Conservation (phyloP, 2,329 filamentous ascomycete species). For the Ceratocystis variospora region DNA sequence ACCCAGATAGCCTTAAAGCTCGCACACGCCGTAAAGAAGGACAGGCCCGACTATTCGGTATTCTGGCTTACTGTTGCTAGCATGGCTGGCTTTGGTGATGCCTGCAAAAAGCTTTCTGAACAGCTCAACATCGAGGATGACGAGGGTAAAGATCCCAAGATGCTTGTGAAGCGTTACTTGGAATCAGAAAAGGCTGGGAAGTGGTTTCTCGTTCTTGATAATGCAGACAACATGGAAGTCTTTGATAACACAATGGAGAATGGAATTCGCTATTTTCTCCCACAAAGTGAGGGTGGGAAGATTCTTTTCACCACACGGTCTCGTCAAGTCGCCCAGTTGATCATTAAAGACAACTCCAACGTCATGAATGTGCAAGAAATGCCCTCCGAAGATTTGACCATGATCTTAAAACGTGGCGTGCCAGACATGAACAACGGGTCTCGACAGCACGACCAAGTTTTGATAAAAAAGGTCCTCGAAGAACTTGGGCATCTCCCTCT, state of each 20-base stretch:
- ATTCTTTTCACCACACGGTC: conserved; percentile 14
- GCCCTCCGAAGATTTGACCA: background rate
- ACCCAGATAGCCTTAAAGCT: too few relatives aligned
- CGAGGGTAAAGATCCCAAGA: background rate
- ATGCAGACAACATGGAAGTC: conserved; percentile 21
- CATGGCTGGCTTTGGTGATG: too few relatives aligned
- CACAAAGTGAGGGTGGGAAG: conserved; percentile 17
- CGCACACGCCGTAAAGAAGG: too few relatives aligned
- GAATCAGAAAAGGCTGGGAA: conserved; percentile 19
- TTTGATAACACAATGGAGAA: background rate
- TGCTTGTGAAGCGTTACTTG: conserved; percentile 18
- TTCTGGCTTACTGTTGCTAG: too few relatives aligned
- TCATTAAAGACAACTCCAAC: background rate
- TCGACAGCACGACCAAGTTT: background rate
- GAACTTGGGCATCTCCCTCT: conserved; percentile 18
- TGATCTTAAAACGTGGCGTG: background rate
- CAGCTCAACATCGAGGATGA: background rate
- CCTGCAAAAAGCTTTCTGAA: background rate
- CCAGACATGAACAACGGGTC: background rate
- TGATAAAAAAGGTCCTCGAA: background rate
- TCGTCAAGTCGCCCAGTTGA: background rate
- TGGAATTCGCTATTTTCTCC: conserved; percentile 23
- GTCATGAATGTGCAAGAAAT: background rate
- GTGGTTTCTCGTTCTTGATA: conserved; percentile 24
- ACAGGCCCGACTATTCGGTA: too few relatives aligned